phyloP scores from a whole-genome alignment of 768 basidiomycete genomes.

The Podaxis pistillaris region DNA sequence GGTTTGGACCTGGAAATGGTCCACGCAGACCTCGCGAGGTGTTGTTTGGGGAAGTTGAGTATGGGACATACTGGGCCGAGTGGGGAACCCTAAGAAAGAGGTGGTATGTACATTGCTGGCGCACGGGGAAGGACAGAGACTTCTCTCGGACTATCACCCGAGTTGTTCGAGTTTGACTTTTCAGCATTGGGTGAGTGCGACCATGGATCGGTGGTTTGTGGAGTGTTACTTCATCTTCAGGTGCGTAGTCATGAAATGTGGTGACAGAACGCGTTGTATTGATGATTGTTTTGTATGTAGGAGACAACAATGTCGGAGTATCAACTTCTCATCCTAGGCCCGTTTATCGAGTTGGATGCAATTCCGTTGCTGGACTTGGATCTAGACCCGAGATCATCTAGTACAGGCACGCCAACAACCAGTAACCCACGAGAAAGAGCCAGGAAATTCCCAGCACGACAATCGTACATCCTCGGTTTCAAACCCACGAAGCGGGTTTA shows the following conservation, averaged over 20 bases:
- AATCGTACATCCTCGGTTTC: neutral
- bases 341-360: neutral
- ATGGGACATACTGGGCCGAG: neutral
- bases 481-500: neutral
- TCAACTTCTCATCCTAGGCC: neutral
- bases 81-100: neutral
- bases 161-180: conserved; percentile 14
- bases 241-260: neutral
- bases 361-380: neutral
- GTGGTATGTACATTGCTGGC: conserved; percentile 8
- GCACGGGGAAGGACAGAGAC: conserved; percentile 8
- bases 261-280: neutral
- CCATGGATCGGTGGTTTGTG: conserved; percentile 4
- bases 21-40: conserved; percentile 1
- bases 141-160: neutral
- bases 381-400: neutral
- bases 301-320: neutral
- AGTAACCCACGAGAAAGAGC: neutral
- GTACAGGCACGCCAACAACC: neutral
- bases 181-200: neutral
- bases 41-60: neutral
- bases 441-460: neutral
- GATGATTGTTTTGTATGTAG: neutral
- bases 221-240: conserved; percentile 6
- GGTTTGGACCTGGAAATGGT: neutral